Percentiles rank a stretch among this genome's conserved stretches.
Evolutionary conservation across 805 yeast genomes (phyloP).

Genomic region (Saturnispora silvae): DNA sequence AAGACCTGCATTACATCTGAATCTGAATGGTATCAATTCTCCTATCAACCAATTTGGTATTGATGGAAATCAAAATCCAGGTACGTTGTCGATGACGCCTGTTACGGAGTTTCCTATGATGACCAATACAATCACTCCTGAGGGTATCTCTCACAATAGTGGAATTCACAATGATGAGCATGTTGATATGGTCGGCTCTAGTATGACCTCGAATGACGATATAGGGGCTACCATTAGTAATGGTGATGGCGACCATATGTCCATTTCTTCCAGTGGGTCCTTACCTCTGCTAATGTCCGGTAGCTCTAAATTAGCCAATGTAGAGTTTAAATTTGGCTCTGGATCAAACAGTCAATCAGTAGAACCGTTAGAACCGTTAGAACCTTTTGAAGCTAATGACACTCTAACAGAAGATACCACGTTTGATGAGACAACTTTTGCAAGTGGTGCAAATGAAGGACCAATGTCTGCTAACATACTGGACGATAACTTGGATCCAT

Average conservation of each 20-base stretch:
- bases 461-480: background rate
- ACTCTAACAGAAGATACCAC: slow-evolving; percentile 6
- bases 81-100: slow-evolving; percentile 71
- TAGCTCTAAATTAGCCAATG: background rate
- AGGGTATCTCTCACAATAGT: slow-evolving; percentile 1
- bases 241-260: background rate
- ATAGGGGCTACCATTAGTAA: background rate
- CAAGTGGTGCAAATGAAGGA: background rate
- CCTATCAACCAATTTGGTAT: slow-evolving; percentile 28
- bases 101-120: slow-evolving; percentile 43
- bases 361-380: too few species aligned
- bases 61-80: slow-evolving; percentile 52
- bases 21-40: slow-evolving; percentile 3
- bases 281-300: slow-evolving; percentile 3
- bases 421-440: slow-evolving; percentile 3
- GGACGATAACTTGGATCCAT: background rate
- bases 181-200: background rate
- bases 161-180: background rate
- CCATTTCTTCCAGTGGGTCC: slow-evolving; percentile 3
- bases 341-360: background rate
- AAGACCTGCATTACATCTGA: slow-evolving; percentile 3
- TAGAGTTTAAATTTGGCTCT: background rate
- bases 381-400: slow-evolving; percentile 3
- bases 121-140: slow-evolving; percentile 7
- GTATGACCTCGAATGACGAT: too few species aligned